These are phyloP conservation scores for Teratosphaeriaceae sp. DNA, from an alignment of 2,329 filamentous ascomycete genomes.

Conservation along the genomic window DNA sequence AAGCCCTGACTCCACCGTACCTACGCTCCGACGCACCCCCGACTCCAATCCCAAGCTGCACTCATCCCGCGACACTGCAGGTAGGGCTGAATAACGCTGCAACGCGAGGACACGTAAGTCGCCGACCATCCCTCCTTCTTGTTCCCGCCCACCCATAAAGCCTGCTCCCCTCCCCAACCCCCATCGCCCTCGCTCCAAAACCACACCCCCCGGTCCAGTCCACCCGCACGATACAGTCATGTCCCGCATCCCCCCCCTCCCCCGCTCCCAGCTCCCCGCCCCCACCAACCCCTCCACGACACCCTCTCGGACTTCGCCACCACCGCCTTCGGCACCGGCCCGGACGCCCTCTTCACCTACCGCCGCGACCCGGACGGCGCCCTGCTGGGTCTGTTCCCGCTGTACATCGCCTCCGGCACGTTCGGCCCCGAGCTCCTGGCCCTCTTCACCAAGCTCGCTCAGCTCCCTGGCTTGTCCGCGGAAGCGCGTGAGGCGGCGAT, in stretches of 20 bases:
- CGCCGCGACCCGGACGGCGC: constrained; percentile 7
- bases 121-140: too few relatives aligned
- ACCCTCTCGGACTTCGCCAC: constrained; percentile 2
- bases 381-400: constrained; percentile 17
- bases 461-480: constrained; percentile 12
- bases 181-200: not conserved
- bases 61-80: too few relatives aligned
- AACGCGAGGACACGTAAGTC: too few relatives aligned
- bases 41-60: too few relatives aligned
- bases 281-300: constrained; percentile 8
- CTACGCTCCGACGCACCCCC: not conserved
- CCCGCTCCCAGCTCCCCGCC: constrained; percentile 6
- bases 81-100: too few relatives aligned
- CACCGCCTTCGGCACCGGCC: constrained; percentile 5
- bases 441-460: constrained; percentile 6
- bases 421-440: constrained; percentile 7
- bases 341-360: constrained; percentile 10
- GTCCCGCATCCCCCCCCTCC: constrained; percentile 8
- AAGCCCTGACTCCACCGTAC: not conserved
- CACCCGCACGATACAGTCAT: too few relatives aligned
- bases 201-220: not conserved
- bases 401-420: constrained; percentile 9
- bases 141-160: too few relatives aligned
- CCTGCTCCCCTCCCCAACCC: too few relatives aligned
- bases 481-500: constrained; percentile 19